phyloP scores from a whole-genome alignment of 2,329 filamentous ascomycete species.

The Colletotrichum sp. region DNA sequence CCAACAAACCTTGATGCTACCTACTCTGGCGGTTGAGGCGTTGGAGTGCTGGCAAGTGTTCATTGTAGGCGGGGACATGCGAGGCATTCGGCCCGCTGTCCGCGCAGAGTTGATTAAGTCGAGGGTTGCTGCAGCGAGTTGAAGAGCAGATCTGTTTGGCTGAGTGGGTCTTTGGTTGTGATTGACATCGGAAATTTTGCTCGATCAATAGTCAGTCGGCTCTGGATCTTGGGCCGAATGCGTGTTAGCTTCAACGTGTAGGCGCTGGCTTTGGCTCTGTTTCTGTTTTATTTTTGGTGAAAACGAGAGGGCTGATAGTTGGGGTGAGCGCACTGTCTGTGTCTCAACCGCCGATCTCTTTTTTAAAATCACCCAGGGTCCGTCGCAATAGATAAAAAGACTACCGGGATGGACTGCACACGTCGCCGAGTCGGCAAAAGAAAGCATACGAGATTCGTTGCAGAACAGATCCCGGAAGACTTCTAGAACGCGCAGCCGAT shows the following conservation, averaged over 20 bases:
- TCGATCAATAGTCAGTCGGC: slow-evolving; percentile 1
- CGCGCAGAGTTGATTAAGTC: not conserved
- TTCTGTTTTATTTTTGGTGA: not conserved
- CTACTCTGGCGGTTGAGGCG: not conserved
- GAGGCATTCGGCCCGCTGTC: not conserved
- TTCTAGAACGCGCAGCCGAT: slow-evolving; percentile 19
- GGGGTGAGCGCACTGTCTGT: not conserved
- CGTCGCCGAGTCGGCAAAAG: not conserved
- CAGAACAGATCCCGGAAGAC: slow-evolving; percentile 15
- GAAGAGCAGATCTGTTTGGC: not conserved
- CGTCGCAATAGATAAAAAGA: not conserved
- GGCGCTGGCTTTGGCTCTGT: not conserved
- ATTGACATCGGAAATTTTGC: not conserved
- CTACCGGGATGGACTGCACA: not conserved
- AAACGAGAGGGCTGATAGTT: not conserved
- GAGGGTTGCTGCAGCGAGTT: not conserved
- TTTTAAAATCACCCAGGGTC: not conserved
- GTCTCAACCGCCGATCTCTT: not conserved
- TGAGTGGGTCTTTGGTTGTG: not conserved
- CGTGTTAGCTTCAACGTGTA: not conserved
- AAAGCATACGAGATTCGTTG: slow-evolving; percentile 2
- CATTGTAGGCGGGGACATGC: not conserved
- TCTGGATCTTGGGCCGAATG: not conserved
- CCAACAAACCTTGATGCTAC: not conserved
- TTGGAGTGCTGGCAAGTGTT: not conserved